A percentile compares a stretch with the other conserved stretches of the same genome.
Evolutionary conservation across 169 alveolate species (phyloP).

Genomic region (Hammondia hammondi): DNA sequence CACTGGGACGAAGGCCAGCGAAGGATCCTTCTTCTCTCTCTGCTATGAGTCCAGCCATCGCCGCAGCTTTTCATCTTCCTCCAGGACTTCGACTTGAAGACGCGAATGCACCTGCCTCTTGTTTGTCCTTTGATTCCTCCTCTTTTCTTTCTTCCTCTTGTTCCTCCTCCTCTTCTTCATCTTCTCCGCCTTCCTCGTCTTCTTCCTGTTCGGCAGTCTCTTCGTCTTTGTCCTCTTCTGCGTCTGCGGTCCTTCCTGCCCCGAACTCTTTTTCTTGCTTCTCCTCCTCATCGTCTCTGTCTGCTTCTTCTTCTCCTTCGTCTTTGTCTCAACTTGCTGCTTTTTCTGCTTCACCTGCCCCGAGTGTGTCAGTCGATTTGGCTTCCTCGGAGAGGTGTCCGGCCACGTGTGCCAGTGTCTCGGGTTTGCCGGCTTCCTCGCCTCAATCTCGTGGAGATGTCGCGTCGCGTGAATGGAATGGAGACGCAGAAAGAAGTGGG

Average conservation of each 20-base stretch:
- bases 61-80: background rate
- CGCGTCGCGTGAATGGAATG: no score
- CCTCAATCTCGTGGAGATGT: no score
- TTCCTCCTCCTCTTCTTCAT: background rate
- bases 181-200: background rate
- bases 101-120: background rate
- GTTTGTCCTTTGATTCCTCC: background rate
- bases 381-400: no score
- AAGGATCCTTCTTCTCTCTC: background rate
- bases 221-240: background rate
- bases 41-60: constrained; percentile 10
- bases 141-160: background rate
- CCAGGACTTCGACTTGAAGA: constrained; percentile 17
- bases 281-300: no score
- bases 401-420: no score
- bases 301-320: no score
- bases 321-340: no score
- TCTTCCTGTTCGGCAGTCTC: background rate
- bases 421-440: no score
- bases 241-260: background rate
- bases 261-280: no score
- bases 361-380: no score
- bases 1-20: constrained; percentile 8
- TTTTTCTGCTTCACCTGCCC: no score
- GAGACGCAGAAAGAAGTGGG: no score